Evolutionary conservation across 192 early-diverging fungal genomes (phyloP), one percentile per base, ranked within the genome.

Genomic region (Coemansia sp.): DNA sequence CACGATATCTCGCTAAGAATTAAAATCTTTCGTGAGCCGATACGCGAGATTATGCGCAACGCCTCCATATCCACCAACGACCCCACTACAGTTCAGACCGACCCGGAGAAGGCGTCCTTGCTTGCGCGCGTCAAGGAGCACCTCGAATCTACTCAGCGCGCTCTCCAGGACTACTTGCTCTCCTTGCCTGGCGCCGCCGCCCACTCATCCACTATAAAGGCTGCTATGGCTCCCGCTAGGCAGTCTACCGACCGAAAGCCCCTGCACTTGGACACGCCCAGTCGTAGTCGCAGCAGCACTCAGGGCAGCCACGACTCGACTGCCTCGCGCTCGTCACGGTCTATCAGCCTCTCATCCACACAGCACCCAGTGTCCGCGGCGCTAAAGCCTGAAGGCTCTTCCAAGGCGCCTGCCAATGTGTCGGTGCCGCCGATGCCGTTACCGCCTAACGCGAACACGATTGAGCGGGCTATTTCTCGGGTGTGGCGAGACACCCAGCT

Each of bases 31-130:
- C 73, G 73, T 26, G 78, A 81, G 60, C 78, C 73, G 0, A 61
- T 75, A 37, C 73, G 78, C 73, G 73, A 81, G 34, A 63, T 81
- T 5, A 50, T 71, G 53, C 73, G 78, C 57, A 50, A 37, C 18
- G 67, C 73, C 7, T 58, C 56, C 8, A 37, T 48, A 18, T 36
- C 40, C 63, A 59, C 23, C 21, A 18, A 39, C 31, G 18, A 51
- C 18, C 23, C 34, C 16, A 36, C 39, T 9, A 24, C 31, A 3
- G 13, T 8, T 11, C 38, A 46, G n/a, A 16, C 26, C 16, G 60
- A 40, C 7, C 26, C 63, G 13, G 34, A 53, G 20, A 36, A 16
- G 26, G 55, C 23, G n/a, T 40, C 42, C 33, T 42, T 69, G 13
- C 63, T 71, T 34, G 55, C 40, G 23, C 69, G 70, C 24, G 53